Conservation (phyloP, 73 alveolate species). For the Durusdinium trenchii region DNA sequence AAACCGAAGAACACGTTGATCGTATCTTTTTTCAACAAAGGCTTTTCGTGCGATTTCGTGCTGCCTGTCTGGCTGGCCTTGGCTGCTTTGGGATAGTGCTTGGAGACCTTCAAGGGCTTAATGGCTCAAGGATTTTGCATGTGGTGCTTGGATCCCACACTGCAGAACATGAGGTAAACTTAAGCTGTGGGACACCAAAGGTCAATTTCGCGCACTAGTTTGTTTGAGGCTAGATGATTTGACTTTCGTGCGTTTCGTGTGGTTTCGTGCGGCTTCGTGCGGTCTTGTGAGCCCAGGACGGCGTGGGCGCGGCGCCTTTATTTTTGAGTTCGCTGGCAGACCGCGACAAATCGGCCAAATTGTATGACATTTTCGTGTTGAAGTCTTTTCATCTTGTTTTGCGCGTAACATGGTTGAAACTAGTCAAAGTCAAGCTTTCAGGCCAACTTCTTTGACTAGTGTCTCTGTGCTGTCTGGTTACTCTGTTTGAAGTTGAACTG, state of each 20-base stretch:
- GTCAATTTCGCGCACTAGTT: neutral
- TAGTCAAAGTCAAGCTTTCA: too few species aligned
- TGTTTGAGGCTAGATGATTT: neutral
- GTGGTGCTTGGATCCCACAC: neutral
- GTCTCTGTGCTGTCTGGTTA: too few species aligned
- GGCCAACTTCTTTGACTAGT: too few species aligned
- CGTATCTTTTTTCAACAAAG: too few species aligned
- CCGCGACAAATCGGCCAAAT: too few species aligned
- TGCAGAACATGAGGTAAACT: neutral
- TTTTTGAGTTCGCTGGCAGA: too few species aligned
- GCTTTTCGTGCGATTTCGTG: neutral
- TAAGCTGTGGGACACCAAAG: neutral
- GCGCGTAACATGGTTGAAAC: too few species aligned
- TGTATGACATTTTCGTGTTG: too few species aligned
- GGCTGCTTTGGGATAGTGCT: neutral
- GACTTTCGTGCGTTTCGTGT: neutral
- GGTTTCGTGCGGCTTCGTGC: neutral
- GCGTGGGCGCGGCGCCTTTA: too few species aligned
- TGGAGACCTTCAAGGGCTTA: neutral
- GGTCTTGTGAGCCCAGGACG: neutral
- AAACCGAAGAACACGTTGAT: neutral
- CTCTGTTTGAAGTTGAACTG: too few species aligned
- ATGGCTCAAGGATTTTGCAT: neutral
- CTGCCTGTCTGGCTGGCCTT: neutral
- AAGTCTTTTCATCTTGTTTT: too few species aligned